Evolutionary conservation across 306 rosid genomes (phyloP).

Genomic region (Lathyrus oleraceus): DNA sequence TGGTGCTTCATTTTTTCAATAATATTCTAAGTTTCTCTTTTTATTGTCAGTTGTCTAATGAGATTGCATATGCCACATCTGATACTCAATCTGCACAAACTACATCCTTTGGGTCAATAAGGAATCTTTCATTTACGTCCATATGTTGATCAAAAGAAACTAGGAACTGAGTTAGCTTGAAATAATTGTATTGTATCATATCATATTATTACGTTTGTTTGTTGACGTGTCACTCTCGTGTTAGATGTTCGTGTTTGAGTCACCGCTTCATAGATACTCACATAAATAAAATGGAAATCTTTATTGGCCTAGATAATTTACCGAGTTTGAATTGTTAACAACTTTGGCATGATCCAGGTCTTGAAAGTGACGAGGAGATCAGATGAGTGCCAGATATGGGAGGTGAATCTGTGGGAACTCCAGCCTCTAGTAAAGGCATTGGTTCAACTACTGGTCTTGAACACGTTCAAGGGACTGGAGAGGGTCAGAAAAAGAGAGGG

Average conservation of each 20-base stretch:
- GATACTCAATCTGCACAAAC: constrained; percentile 81
- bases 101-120: constrained; percentile 74
- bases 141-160: constrained; percentile 72
- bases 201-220: neutral
- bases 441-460: constrained; percentile 68
- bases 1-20: neutral
- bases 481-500: constrained; percentile 81
- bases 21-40: constrained; percentile 14
- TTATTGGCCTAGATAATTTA: constrained; percentile 8
- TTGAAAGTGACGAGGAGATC: constrained; percentile 96
- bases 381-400: constrained; percentile 95
- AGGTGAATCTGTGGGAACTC: constrained; percentile 81
- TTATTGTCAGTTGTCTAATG: constrained; percentile 70
- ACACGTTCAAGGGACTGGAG: constrained; percentile 65
- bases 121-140: constrained; percentile 56
- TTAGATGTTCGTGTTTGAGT: neutral
- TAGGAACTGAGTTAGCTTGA: constrained; percentile 54
- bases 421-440: constrained; percentile 61
- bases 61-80: constrained; percentile 73
- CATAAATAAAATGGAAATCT: neutral
- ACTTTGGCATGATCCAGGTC: constrained; percentile 47
- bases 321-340: neutral
- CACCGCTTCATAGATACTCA: neutral
- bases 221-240: neutral
- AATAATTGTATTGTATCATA: constrained; percentile 17